Conservation (phyloP, 768 basidiomycete species). For the Mycena sanguinolenta region DNA sequence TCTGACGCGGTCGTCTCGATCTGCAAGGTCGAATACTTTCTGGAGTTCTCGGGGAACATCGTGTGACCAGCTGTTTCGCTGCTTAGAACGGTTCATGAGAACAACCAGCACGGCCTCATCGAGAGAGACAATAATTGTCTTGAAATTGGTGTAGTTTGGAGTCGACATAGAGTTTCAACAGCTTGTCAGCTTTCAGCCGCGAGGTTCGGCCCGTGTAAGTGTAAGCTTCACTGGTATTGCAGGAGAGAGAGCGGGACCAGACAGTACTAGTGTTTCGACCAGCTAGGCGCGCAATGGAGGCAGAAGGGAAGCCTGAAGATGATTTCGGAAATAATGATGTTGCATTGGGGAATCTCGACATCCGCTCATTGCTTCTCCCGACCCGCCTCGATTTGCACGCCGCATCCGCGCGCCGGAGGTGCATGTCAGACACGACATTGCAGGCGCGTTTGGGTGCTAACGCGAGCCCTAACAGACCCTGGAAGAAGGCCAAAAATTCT, state of each 20-base stretch:
- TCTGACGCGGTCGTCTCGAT: constrained; percentile 66
- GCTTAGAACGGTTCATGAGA: constrained; percentile 60
- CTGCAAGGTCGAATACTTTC: constrained; percentile 59
- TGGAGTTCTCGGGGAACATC: constrained; percentile 54
- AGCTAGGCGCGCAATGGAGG: too few relatives aligned
- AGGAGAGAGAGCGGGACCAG: too few relatives aligned
- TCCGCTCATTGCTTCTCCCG: neutral
- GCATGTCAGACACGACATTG: constrained; percentile 25
- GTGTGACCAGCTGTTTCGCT: constrained; percentile 61
- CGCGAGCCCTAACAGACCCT: constrained; percentile 8
- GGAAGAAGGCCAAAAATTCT: constrained; percentile 23
- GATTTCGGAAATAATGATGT: too few relatives aligned
- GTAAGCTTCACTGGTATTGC: too few relatives aligned
- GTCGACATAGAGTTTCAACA: constrained; percentile 41
- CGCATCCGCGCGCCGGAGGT: constrained; percentile 2
- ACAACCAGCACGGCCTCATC: constrained; percentile 61
- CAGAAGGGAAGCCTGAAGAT: too few relatives aligned
- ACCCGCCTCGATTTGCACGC: neutral
- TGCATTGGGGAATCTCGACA: neutral
- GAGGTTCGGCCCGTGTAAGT: neutral
- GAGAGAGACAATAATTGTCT: constrained; percentile 56
- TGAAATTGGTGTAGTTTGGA: constrained; percentile 56
- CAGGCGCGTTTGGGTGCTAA: constrained; percentile 22
- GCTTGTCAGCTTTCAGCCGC: neutral
- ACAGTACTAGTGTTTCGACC: too few relatives aligned